Evolutionary conservation across 148 eudicot genomes (phyloP).

Genomic region (Pharnaceum exiguum): DNA sequence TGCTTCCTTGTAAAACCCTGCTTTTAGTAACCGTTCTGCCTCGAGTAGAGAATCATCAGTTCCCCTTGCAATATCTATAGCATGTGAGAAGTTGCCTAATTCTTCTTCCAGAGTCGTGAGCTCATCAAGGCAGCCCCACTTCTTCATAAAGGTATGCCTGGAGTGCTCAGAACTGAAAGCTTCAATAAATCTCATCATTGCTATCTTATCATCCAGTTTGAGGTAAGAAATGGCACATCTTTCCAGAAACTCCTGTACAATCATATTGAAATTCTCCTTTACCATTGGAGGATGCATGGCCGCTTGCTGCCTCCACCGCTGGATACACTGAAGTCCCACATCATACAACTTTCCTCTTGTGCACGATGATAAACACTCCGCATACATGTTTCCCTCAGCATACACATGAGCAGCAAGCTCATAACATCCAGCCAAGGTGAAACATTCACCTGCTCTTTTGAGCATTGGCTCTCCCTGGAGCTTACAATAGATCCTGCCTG

Average conservation of each 20-base stretch:
- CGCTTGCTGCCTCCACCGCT: slow-evolving; percentile 47
- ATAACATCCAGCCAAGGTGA: slow-evolving; percentile 44
- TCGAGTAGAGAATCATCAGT: slow-evolving; percentile 44
- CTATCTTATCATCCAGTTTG: slow-evolving; percentile 29
- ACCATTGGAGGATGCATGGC: not conserved
- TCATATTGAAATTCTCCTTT: slow-evolving; percentile 28
- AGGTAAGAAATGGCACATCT: slow-evolving; percentile 43
- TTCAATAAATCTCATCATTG: slow-evolving; percentile 63
- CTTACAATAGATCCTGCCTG: slow-evolving; percentile 55
- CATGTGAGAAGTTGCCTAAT: slow-evolving; percentile 47
- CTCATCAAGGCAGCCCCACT: slow-evolving; percentile 47
- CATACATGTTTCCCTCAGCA: slow-evolving; percentile 44
- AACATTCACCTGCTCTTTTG: slow-evolving; percentile 59
- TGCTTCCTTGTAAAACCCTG: slow-evolving; percentile 35
- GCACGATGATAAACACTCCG: slow-evolving; percentile 59
- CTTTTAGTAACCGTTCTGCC: slow-evolving; percentile 49
- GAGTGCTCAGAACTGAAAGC: slow-evolving; percentile 45
- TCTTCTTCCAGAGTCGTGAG: slow-evolving; percentile 55
- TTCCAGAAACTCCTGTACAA: slow-evolving; percentile 55
- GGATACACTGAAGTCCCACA: slow-evolving; percentile 49
- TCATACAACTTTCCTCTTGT: slow-evolving; percentile 44
- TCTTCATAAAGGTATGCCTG: slow-evolving; percentile 45
- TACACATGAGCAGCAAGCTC: slow-evolving; percentile 54
- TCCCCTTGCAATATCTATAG: slow-evolving; percentile 52
- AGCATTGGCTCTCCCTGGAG: slow-evolving; percentile 36